A percentile compares a stretch with the other conserved stretches of the same genome.
These are phyloP conservation scores for Sungouiozyma intestinalis DNA, from an alignment of 805 yeast species.

Conservation along the genomic window DNA sequence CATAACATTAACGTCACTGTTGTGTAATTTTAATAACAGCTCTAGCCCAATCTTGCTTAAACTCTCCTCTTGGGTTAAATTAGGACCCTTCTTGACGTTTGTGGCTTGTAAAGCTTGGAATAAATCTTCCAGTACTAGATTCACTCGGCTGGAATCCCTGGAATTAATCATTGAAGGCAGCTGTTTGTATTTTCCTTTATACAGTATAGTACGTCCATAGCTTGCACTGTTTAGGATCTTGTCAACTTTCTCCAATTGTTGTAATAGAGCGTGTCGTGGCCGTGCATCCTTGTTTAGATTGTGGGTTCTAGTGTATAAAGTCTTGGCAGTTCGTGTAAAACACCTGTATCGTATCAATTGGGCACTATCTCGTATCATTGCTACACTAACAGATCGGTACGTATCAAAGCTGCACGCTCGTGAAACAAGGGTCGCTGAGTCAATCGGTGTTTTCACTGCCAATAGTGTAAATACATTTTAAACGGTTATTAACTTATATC, in stretches of 20 bases:
- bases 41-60: conserved; percentile 21
- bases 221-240: conserved; percentile 14
- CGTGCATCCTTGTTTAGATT: neutral
- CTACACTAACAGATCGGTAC: no score
- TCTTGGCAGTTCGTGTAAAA: neutral
- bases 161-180: conserved; percentile 17
- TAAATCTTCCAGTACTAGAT: conserved; percentile 14
- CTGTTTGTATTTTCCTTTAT: conserved; percentile 17
- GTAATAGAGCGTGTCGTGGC: neutral
- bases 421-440: no score
- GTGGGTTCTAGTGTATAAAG: conserved; percentile 1
- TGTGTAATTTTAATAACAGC: conserved; percentile 16
- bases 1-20: conserved; percentile 12
- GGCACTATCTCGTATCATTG: neutral
- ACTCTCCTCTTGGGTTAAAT: conserved; percentile 4
- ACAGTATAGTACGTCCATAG: conserved; percentile 16
- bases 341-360: neutral
- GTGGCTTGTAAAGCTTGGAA: conserved; percentile 13
- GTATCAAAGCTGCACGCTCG: no score
- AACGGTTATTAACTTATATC: no score
- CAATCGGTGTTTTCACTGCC: no score
- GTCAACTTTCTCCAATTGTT: conserved; percentile 12
- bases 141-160: conserved; percentile 11
- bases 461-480: no score
- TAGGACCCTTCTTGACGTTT: conserved; percentile 7